Evolutionary conservation across 2,329 filamentous ascomycete species (phyloP).

Genomic region (Aspergillus ochraceus): DNA sequence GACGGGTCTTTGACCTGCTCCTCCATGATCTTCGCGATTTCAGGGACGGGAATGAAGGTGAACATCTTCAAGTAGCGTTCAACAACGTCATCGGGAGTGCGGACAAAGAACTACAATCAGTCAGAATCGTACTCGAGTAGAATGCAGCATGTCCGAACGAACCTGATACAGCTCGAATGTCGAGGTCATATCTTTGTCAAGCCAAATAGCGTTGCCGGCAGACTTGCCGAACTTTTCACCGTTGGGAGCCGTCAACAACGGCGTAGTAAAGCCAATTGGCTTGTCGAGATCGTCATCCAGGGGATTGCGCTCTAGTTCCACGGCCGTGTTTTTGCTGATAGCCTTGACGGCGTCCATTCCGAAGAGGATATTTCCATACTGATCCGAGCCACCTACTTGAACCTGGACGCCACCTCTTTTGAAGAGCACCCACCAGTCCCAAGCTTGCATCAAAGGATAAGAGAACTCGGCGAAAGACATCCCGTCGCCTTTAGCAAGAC

Average conservation of each 20-base stretch:
- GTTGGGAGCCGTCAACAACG: constrained; percentile 78
- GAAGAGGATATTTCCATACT: constrained; percentile 92
- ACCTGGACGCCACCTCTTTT: constrained; percentile 66
- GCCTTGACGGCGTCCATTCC: constrained; percentile 83
- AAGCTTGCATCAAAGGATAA: constrained; percentile 90
- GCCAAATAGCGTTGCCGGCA: constrained; percentile 90
- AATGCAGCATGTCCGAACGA: constrained; percentile 15
- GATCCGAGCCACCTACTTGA: constrained; percentile 92
- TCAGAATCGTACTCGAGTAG: constrained; percentile 17
- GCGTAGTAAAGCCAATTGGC: constrained; percentile 86
- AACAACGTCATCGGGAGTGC: constrained; percentile 77
- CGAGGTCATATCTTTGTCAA: constrained; percentile 77
- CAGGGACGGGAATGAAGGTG: constrained; percentile 74
- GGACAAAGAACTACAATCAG: constrained; percentile 71
- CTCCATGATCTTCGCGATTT: constrained; percentile 68
- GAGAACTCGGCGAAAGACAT: constrained; percentile 93
- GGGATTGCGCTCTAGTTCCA: constrained; percentile 38
- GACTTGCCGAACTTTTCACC: constrained; percentile 95
- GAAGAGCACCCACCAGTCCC: constrained; percentile 95
- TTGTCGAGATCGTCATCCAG: constrained; percentile 39
- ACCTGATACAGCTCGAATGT: constrained; percentile 81
- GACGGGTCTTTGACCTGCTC: constrained; percentile 68
- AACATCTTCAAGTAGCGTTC: constrained; percentile 82
- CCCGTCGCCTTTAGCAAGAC: constrained; percentile 80
- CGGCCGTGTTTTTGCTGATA: constrained; percentile 55